Percentiles rank a stretch among this genome's conserved stretches.
These are phyloP conservation scores for Plasmodium knowlesi DNA, from an alignment of 169 alveolate species.

Conservation along the genomic window DNA sequence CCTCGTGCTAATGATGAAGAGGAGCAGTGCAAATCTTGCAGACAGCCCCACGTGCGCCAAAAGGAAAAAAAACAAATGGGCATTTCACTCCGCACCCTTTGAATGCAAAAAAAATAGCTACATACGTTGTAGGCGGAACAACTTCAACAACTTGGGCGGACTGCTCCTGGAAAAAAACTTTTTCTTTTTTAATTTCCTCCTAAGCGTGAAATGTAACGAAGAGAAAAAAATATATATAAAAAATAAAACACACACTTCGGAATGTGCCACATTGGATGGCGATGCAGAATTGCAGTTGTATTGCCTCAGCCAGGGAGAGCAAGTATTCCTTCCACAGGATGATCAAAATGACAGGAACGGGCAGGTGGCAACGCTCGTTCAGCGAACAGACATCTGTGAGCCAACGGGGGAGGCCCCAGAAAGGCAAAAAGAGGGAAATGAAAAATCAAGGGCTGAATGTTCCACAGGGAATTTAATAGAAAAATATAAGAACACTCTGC, in stretches of 20 bases:
- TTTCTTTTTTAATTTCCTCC: constrained; percentile 23
- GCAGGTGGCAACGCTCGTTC: not conserved
- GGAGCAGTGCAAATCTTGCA: not conserved
- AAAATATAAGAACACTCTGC: constrained; percentile 5
- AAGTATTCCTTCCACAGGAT: not conserved
- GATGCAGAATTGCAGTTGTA: not conserved
- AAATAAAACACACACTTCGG: not conserved
- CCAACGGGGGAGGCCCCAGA: not conserved
- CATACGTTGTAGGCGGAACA: constrained; percentile 24
- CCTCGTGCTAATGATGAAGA: constrained; percentile 6
- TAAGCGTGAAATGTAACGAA: constrained; percentile 56
- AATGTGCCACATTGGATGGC: not conserved
- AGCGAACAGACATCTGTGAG: not conserved
- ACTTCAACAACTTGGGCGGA: constrained; percentile 41
- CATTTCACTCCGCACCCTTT: not conserved
- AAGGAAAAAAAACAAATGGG: not conserved
- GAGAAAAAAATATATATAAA: constrained; percentile 14
- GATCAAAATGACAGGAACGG: not conserved
- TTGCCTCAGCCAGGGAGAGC: not conserved
- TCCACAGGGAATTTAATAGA: not conserved
- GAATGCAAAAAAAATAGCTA: constrained; percentile 8
- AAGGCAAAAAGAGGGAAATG: not conserved
- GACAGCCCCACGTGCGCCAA: not conserved
- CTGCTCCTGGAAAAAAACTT: constrained; percentile 42
- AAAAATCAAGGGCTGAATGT: not conserved